Conservation (phyloP, 345 rosid species). For the Schrenkiella parvula region DNA sequence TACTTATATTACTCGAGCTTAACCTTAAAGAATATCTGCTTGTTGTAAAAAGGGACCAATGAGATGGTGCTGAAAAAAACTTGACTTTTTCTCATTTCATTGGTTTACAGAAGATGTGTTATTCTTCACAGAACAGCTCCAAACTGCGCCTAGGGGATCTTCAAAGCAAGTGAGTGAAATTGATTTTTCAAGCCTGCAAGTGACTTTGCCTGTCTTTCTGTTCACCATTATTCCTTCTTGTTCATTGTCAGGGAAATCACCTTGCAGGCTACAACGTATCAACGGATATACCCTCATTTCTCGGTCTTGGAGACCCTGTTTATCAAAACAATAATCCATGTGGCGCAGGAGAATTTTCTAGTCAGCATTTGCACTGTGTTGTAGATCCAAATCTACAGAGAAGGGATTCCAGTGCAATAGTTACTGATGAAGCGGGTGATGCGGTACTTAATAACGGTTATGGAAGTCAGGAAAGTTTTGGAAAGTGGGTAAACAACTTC, state of each 20-base stretch:
- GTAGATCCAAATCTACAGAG: slow-evolving; percentile 28
- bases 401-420: slow-evolving; percentile 32
- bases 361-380: slow-evolving; percentile 25
- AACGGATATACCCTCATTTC: slow-evolving; percentile 12
- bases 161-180: slow-evolving; percentile 48
- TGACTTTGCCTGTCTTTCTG: slow-evolving; percentile 4
- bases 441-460: slow-evolving; percentile 42
- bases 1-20: slow-evolving; percentile 21
- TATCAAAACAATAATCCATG: slow-evolving; percentile 29
- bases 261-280: slow-evolving; percentile 21
- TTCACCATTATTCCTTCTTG: slow-evolving; percentile 6
- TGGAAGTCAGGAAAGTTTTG: slow-evolving; percentile 88
- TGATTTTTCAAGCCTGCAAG: neutral
- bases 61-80: neutral
- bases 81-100: neutral
- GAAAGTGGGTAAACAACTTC: slow-evolving; percentile 70
- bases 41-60: neutral
- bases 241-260: slow-evolving; percentile 27
- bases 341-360: slow-evolving; percentile 34
- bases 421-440: slow-evolving; percentile 36
- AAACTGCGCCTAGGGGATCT: slow-evolving; percentile 34
- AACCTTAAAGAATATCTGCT: neutral
- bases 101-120: slow-evolving; percentile 48
- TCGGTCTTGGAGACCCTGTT: slow-evolving; percentile 24
- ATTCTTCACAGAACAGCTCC: slow-evolving; percentile 44